These are phyloP conservation scores for Cicer bijugum DNA, from an alignment of 306 rosid genomes.

Conservation along the genomic window DNA sequence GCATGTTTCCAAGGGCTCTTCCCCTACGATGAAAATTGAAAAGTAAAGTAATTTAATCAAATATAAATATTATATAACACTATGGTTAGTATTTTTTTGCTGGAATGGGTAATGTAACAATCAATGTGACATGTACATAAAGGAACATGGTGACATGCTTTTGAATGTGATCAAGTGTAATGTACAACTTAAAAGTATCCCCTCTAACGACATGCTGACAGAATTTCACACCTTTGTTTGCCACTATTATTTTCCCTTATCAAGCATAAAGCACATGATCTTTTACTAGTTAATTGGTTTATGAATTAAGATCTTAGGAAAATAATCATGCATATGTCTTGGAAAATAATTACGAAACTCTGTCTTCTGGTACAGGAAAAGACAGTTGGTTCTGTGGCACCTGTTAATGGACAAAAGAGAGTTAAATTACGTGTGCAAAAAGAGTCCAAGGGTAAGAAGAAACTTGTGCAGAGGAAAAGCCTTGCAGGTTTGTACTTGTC, in stretches of 20 bases:
- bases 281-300: background rate
- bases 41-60: no score
- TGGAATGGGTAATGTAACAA: background rate
- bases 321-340: background rate
- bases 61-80: background rate
- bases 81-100: background rate
- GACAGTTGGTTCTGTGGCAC: conserved; percentile 25
- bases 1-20: conserved; percentile 1
- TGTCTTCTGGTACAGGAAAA: conserved; percentile 41
- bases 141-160: no score
- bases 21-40: background rate
- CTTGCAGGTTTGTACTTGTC: conserved; percentile 65
- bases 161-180: background rate
- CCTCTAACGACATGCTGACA: background rate
- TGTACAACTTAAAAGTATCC: background rate
- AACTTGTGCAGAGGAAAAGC: conserved; percentile 56
- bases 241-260: background rate
- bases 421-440: conserved; percentile 34
- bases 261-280: background rate
- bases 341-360: background rate
- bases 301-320: background rate
- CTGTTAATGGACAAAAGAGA: conserved; percentile 50
- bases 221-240: background rate
- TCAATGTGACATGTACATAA: background rate
- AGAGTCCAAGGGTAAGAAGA: conserved; percentile 42